Conservation (phyloP, 139 green algal species). For the Picochlorum sp. region DNA sequence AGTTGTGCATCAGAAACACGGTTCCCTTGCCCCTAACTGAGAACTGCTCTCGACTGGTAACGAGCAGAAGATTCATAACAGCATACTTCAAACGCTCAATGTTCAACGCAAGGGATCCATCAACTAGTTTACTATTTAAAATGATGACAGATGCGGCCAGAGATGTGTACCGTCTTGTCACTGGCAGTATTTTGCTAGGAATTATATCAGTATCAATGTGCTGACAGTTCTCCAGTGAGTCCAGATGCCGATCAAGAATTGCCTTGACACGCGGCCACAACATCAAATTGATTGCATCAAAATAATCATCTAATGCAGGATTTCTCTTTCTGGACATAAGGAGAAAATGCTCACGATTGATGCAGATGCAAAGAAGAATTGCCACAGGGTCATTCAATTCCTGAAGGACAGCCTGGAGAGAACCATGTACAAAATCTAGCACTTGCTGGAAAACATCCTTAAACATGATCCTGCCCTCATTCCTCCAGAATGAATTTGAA, state of each 20-base stretch:
- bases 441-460: slow-evolving; percentile 56
- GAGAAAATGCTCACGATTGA: slow-evolving; percentile 77
- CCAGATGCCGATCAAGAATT: slow-evolving; percentile 67
- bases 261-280: slow-evolving; percentile 89
- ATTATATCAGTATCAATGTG: background rate
- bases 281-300: slow-evolving; percentile 84
- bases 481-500: slow-evolving; percentile 85
- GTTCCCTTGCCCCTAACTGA: slow-evolving; percentile 38
- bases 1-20: slow-evolving; percentile 92
- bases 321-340: slow-evolving; percentile 62
- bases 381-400: slow-evolving; percentile 67
- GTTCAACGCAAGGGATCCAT: slow-evolving; percentile 53
- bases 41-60: slow-evolving; percentile 29
- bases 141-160: slow-evolving; percentile 66
- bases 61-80: slow-evolving; percentile 52
- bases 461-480: slow-evolving; percentile 58
- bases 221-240: slow-evolving; percentile 34
- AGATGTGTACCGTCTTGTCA: slow-evolving; percentile 55
- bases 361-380: slow-evolving; percentile 88
- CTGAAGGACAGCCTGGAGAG: slow-evolving; percentile 40
- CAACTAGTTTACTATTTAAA: slow-evolving; percentile 60
- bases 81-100: slow-evolving; percentile 52
- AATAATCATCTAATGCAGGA: slow-evolving; percentile 82
- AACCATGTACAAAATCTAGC: slow-evolving; percentile 60
- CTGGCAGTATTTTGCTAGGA: background rate